Conservation (phyloP, 306 rosid species). For the Abrus precatorius region DNA sequence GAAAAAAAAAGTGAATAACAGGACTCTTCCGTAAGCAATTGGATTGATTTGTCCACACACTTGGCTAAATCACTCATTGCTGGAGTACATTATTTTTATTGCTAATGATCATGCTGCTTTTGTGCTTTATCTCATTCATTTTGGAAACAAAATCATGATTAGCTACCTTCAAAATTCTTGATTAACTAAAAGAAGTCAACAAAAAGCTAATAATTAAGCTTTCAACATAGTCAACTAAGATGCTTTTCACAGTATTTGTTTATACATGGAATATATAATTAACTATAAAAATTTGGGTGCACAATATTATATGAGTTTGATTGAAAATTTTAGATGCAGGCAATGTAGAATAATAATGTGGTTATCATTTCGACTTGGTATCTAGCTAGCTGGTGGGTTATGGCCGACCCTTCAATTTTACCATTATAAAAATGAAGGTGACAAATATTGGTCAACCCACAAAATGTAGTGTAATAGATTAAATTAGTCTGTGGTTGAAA, state of each 20-base stretch:
- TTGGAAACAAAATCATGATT: constrained; percentile 45
- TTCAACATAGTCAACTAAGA: constrained; percentile 19
- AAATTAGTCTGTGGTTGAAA: constrained; percentile 38
- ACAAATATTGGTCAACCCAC: constrained; percentile 44
- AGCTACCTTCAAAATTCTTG: constrained; percentile 18
- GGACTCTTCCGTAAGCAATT: constrained; percentile 15
- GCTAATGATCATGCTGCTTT: constrained; percentile 38
- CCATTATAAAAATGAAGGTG: constrained; percentile 17
- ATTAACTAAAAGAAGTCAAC: constrained; percentile 41
- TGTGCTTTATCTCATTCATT: constrained; percentile 39
- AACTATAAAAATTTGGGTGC: constrained; percentile 9
- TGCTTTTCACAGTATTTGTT: background rate
- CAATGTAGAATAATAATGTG: background rate
- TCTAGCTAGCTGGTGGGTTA: constrained; percentile 36
- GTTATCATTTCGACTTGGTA: constrained; percentile 25
- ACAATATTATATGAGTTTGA: background rate
- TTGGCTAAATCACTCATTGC: constrained; percentile 37
- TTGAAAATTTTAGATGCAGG: background rate
- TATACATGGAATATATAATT: constrained; percentile 5
- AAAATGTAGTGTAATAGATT: constrained; percentile 36
- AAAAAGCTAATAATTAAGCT: constrained; percentile 25
- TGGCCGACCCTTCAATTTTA: constrained; percentile 44
- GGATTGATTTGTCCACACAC: constrained; percentile 43
- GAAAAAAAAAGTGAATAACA: constrained; percentile 20
- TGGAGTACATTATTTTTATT: constrained; percentile 5